Evolutionary conservation across 2,329 filamentous ascomycete genomes (phyloP).

Genomic region (Botryotinia convoluta): DNA sequence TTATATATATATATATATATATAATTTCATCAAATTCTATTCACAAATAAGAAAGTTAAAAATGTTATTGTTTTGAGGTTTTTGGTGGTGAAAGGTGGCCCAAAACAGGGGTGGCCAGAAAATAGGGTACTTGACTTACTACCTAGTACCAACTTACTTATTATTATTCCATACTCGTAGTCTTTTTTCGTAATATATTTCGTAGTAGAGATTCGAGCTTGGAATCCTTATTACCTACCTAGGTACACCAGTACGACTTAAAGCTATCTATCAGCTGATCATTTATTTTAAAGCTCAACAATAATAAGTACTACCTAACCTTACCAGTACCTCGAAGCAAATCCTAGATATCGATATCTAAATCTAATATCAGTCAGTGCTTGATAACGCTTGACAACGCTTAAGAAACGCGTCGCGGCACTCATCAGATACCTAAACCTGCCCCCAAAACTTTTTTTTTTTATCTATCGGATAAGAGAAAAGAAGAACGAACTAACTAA

Average conservation of each 20-base stretch:
- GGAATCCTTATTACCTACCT: not conserved
- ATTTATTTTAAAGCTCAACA: not conserved
- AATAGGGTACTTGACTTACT: too few species aligned
- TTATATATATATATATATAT: too few species aligned
- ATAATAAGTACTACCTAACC: not conserved
- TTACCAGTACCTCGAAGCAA: not conserved
- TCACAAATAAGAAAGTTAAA: too few species aligned
- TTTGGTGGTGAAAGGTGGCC: too few species aligned
- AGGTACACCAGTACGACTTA: not conserved
- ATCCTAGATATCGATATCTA: not conserved
- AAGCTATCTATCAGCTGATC: not conserved
- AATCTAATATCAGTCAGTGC: not conserved
- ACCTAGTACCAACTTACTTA: too few species aligned
- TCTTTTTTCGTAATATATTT: not conserved
- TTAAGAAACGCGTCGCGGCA: not conserved
- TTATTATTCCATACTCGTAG: too few species aligned
- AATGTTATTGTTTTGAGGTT: too few species aligned
- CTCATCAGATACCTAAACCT: not conserved
- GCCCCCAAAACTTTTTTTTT: conserved; percentile 4
- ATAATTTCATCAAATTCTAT: too few species aligned
- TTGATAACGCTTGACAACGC: not conserved
- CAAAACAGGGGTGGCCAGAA: too few species aligned
- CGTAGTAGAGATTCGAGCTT: not conserved
- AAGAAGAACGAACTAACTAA: not conserved
- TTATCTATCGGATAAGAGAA: not conserved